These are phyloP conservation scores for Thalassiosira exigua DNA, from an alignment of 352 stramenopile genomes.

Conservation along the genomic window DNA sequence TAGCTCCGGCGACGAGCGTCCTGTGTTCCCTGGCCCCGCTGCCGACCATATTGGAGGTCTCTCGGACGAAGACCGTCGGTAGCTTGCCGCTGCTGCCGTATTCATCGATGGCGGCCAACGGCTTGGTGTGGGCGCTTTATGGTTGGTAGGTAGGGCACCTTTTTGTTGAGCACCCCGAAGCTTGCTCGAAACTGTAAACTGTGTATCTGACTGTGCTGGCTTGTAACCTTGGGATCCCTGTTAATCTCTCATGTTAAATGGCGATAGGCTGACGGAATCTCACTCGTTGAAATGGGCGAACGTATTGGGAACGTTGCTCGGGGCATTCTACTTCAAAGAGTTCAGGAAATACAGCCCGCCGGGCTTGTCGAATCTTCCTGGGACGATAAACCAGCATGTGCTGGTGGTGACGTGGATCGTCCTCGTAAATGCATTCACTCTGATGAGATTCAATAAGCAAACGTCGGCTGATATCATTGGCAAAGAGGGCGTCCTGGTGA, in stretches of 20 bases:
- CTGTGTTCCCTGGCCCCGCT: conserved; percentile 47
- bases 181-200: too few relatives aligned
- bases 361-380: conserved; percentile 19
- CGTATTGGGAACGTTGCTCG: conserved; percentile 28
- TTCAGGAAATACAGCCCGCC: conserved; percentile 24
- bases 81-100: conserved; percentile 58
- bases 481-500: conserved; percentile 42
- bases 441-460: conserved; percentile 17
- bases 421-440: conserved; percentile 27
- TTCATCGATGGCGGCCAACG: conserved; percentile 51
- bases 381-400: conserved; percentile 41
- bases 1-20: conserved; percentile 38
- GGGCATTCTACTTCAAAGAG: conserved; percentile 37
- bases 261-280: conserved; percentile 2
- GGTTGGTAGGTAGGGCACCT: too few relatives aligned
- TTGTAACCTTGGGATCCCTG: conserved; percentile 4
- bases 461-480: conserved; percentile 41
- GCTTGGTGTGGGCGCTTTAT: conserved; percentile 55
- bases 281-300: conserved; percentile 29
- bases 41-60: conserved; percentile 48
- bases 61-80: conserved; percentile 38
- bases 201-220: too few relatives aligned
- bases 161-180: too few relatives aligned
- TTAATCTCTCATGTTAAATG: not conserved
- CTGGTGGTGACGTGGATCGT: conserved; percentile 19